Evolutionary conservation across 2,329 filamentous ascomycete genomes (phyloP).

Genomic region (Alternaria brassicae): DNA sequence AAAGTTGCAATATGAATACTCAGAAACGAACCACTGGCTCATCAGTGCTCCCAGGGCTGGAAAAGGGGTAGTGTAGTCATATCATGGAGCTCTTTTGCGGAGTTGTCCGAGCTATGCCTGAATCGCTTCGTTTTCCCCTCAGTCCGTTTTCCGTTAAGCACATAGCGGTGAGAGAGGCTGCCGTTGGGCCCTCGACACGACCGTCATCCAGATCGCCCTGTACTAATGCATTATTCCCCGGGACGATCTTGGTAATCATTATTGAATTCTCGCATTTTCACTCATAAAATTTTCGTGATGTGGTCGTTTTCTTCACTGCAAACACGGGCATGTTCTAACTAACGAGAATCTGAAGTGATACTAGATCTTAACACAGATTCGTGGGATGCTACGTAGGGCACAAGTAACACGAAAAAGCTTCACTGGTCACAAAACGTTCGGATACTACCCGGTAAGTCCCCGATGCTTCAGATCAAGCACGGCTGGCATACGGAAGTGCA

Average conservation of each 20-base stretch:
- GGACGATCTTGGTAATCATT: not conserved
- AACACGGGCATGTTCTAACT: not conserved
- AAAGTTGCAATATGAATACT: not conserved
- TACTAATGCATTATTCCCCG: conserved; percentile 1
- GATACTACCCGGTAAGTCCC: conserved; percentile 17
- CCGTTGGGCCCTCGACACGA: not conserved
- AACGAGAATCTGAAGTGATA: not conserved
- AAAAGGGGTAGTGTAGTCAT: not conserved
- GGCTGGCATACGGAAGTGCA: conserved; percentile 2
- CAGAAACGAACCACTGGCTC: conserved; percentile 4
- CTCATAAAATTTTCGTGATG: not conserved
- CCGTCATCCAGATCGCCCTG: not conserved
- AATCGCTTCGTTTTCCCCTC: conserved; percentile 21
- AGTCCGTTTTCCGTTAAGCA: conserved; percentile 22
- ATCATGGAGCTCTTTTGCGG: conserved; percentile 5
- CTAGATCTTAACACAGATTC: not conserved
- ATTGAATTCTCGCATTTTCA: not conserved
- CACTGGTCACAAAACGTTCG: conserved; percentile 10
- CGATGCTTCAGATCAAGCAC: conserved; percentile 8
- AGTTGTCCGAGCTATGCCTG: conserved; percentile 15
- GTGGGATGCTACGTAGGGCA: not conserved
- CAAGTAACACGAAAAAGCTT: not conserved
- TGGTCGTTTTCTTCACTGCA: not conserved
- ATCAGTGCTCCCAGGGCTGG: not conserved
- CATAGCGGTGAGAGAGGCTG: not conserved